Base-by-base conservation (phyloP, 805 yeast genomes). In the Kodamaea leandrae region DNA sequence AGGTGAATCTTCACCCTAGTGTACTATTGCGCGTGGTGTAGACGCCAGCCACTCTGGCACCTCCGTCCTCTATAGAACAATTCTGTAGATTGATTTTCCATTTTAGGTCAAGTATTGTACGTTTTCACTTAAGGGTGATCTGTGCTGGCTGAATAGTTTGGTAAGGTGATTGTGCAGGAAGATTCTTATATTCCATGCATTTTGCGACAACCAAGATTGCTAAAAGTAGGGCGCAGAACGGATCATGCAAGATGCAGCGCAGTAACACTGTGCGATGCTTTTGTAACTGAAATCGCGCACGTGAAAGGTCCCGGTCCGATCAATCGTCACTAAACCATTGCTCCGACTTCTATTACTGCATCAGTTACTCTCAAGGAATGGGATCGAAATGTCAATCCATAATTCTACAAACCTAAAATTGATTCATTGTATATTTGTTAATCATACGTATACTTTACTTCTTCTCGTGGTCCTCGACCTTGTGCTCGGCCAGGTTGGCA, bases 401-500 rank as follows among this genome's bases (percentile, higher is more conserved):
- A 26, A 26, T 5, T 26, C 14, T 26, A 26, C 29, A 26, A 26
- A 26, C n/a, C n/a, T n/a, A n/a, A n/a, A n/a, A n/a, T n/a, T n/a
- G n/a, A n/a, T n/a, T 26, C 14, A 13, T 26, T 9, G 13, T 26
- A 8, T 9, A 5, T 12, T 8, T 26, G 14, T 5, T 13, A 12
- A 26, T 5, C 12, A n/a, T 26, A 26, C 8, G 14, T 8, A 7
- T 26, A 17, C 6, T 17, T 18, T 30, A 30, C 38, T 39, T 33
- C 34, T 39, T 39, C 25, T 27, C 36, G 26, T 34, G 36, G 27
- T 55, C 45, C 49, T 63, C 68, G 8, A 48, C 53, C 49, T 65
- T 59, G 24, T 61, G 61, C 40, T 61, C 67, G 12, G 52, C 67
- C 15, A 60, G 58, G 36, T 58, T 53, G 27, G 68, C 71, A 36